Evolutionary conservation across 2,329 filamentous ascomycete genomes (phyloP).

Genomic region (Arthrinium phaeospermum): DNA sequence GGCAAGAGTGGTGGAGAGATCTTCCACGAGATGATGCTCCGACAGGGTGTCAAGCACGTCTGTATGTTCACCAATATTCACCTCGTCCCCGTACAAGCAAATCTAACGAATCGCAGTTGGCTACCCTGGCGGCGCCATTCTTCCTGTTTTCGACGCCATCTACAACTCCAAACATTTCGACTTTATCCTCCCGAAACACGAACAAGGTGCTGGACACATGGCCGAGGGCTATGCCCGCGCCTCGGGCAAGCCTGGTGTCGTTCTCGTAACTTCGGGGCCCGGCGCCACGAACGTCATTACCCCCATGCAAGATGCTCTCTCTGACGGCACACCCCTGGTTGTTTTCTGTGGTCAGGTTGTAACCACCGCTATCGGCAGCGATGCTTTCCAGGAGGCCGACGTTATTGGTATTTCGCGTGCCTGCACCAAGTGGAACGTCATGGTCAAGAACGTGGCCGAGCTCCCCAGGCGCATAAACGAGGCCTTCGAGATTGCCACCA

Average conservation of each 20-base stretch:
- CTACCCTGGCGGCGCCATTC: conserved; percentile 94
- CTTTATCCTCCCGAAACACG: conserved; percentile 93
- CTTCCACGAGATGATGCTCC: conserved; percentile 99
- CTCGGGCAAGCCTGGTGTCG: conserved; percentile 91
- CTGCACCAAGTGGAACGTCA: conserved; percentile 99
- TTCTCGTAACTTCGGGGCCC: conserved; percentile 94
- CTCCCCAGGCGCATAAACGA: conserved; percentile 94
- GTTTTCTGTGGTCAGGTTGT: conserved; percentile 95
- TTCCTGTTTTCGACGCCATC: conserved; percentile 98
- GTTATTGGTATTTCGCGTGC: conserved; percentile 91
- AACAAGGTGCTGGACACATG: conserved; percentile 99
- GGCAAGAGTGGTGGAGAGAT: conserved; percentile 96
- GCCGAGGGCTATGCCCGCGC: conserved; percentile 95
- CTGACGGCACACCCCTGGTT: conserved; percentile 93
- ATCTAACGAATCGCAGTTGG: conserved; percentile 61
- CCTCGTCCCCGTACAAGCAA: conserved; percentile 13
- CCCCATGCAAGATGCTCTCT: conserved; percentile 93
- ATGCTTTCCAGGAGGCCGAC: conserved; percentile 97
- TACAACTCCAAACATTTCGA: conserved; percentile 98
- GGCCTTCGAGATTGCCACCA: conserved; percentile 97
- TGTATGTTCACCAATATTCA: conserved; percentile 64
- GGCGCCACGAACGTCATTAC: conserved; percentile 97
- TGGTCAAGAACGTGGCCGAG: conserved; percentile 96
- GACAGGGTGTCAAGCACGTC: conserved; percentile 89
- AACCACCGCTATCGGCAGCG: conserved; percentile 88